Evolutionary conservation across 306 rosid species (phyloP).

Genomic region (Prunus campanulata): DNA sequence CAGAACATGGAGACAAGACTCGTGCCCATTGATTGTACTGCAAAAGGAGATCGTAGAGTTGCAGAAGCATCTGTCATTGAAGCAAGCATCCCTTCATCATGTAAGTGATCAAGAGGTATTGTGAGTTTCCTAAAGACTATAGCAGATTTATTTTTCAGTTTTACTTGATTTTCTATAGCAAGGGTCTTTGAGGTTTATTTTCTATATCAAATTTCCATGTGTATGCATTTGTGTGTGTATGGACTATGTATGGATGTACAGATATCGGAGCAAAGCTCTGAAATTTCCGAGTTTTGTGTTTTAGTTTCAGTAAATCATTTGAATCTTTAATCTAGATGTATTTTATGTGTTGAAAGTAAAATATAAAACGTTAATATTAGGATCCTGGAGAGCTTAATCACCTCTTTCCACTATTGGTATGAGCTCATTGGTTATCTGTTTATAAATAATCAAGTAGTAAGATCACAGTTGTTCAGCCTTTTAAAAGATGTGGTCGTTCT

Average conservation of each 20-base stretch:
- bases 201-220: neutral
- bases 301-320: neutral
- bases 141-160: too few relatives aligned
- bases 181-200: neutral
- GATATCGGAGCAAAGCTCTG: neutral
- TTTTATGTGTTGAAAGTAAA: neutral
- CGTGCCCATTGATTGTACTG: too few relatives aligned
- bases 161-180: neutral
- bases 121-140: too few relatives aligned
- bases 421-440: neutral
- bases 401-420: neutral
- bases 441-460: neutral
- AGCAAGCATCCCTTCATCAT: too few relatives aligned
- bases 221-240: neutral
- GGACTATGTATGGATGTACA: neutral
- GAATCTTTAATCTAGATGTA: neutral
- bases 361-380: neutral
- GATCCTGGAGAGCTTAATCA: neutral
- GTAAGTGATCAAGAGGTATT: too few relatives aligned
- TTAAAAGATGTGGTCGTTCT: neutral
- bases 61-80: too few relatives aligned
- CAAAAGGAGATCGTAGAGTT: too few relatives aligned
- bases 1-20: too few relatives aligned
- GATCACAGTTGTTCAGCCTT: neutral
- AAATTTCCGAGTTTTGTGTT: constrained; percentile 8